phyloP scores from a whole-genome alignment of 179 eudicot species.

The Sideroxylon spinosum region DNA sequence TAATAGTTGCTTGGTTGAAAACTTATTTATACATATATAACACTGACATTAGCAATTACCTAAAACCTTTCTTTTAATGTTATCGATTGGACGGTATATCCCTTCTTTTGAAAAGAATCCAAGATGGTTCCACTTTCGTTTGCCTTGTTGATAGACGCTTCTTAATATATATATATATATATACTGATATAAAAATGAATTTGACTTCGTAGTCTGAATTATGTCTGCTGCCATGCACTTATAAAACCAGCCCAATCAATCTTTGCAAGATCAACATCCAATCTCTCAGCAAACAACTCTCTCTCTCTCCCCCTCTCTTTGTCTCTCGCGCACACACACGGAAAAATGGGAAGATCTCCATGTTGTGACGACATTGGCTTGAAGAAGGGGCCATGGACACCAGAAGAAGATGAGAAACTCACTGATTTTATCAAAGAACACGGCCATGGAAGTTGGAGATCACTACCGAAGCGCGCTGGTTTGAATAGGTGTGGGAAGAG shows the following conservation, averaged over 20 bases:
- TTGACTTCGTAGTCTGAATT: conserved; percentile 15
- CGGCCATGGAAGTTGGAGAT: conserved; percentile 61
- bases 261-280: not conserved
- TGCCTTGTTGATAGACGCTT: not conserved
- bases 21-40: too few relatives aligned
- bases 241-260: conserved; percentile 13
- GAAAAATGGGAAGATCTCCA: conserved; percentile 49
- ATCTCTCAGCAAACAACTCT: not conserved
- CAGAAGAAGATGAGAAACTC: conserved; percentile 59
- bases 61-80: not conserved
- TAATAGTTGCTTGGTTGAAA: too few relatives aligned
- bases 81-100: not conserved
- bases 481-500: conserved; percentile 69
- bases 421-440: conserved; percentile 39
- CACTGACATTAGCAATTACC: conserved; percentile 10
- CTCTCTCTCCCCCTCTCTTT: not conserved
- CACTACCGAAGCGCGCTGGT: conserved; percentile 53
- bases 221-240: conserved; percentile 15
- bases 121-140: conserved; percentile 5
- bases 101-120: not conserved
- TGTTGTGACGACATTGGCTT: conserved; percentile 35
- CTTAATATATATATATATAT: not conserved
- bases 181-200: not conserved
- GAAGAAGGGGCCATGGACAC: conserved; percentile 70
- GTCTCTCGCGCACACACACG: not conserved